phyloP scores from a whole-genome alignment of 305 asterid genomes.

The Plantago rigida region DNA sequence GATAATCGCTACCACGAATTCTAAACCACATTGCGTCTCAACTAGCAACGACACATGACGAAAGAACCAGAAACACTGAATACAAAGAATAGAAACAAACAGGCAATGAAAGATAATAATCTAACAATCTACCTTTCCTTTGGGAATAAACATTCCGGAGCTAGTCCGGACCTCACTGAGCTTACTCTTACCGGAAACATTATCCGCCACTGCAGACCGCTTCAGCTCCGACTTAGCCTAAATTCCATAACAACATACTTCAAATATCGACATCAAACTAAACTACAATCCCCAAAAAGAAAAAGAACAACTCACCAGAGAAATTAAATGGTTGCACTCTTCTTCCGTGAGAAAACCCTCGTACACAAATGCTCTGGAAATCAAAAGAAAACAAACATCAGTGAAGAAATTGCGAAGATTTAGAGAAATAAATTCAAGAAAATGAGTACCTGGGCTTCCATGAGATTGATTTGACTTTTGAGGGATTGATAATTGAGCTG shows the following conservation, averaged over 20 bases:
- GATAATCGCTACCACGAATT: constrained; percentile 5
- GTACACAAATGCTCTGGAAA: constrained; percentile 70
- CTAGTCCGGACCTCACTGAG: constrained; percentile 84
- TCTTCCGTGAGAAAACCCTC: constrained; percentile 75
- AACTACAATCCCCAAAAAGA: not conserved
- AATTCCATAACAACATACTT: constrained; percentile 12
- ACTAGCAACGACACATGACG: constrained; percentile 5
- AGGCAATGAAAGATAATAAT: not conserved
- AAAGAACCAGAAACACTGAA: no score
- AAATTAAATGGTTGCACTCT: constrained; percentile 76
- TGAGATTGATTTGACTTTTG: constrained; percentile 73
- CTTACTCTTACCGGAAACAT: constrained; percentile 61
- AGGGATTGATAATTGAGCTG: constrained; percentile 67
- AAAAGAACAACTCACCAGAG: constrained; percentile 53
- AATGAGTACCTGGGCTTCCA: constrained; percentile 71
- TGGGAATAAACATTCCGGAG: constrained; percentile 83
- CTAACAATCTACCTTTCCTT: constrained; percentile 51
- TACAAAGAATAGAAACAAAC: constrained; percentile 7
- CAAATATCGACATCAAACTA: not conserved
- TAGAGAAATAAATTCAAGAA: not conserved
- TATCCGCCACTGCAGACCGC: constrained; percentile 82
- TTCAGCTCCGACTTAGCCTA: constrained; percentile 85
- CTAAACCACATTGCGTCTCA: not conserved
- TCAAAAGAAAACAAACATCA: constrained; percentile 3
- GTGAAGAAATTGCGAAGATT: constrained; percentile 5